Evolutionary conservation across 2,329 filamentous ascomycete genomes (phyloP).

Genomic region (Fusarium pseudograminearum): DNA sequence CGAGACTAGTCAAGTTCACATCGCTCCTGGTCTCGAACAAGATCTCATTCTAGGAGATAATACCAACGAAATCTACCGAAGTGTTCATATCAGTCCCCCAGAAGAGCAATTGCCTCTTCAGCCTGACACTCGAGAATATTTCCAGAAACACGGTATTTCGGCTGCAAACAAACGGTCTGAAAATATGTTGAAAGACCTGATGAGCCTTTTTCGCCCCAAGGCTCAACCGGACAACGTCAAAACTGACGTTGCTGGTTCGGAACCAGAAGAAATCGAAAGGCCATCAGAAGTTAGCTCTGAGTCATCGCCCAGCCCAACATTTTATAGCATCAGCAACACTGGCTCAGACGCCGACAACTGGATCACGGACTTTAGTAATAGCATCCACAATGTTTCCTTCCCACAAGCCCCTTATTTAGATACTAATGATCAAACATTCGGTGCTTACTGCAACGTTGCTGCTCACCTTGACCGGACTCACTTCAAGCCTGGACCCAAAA

Average conservation of each 20-base stretch:
- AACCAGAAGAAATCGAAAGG: background rate
- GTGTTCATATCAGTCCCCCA: slow-evolving; percentile 7
- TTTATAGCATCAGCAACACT: background rate
- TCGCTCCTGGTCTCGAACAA: slow-evolving; percentile 17
- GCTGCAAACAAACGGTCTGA: slow-evolving; percentile 14
- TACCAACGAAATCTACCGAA: slow-evolving; percentile 7
- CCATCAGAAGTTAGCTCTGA: background rate
- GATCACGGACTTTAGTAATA: background rate
- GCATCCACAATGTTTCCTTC: background rate
- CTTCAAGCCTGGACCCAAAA: background rate
- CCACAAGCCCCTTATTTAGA: background rate
- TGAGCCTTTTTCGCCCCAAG: background rate
- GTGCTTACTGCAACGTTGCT: background rate
- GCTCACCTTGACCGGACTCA: background rate
- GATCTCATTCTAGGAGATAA: slow-evolving; percentile 22
- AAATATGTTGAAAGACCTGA: background rate
- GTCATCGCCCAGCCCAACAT: background rate
- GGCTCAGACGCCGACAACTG: background rate
- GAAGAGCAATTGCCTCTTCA: background rate
- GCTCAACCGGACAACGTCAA: background rate
- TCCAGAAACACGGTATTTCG: slow-evolving; percentile 8
- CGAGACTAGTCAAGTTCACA: slow-evolving; percentile 15
- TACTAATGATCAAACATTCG: background rate
- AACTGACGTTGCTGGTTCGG: background rate
- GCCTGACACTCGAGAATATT: background rate